Base-by-base conservation (phyloP, 2,329 filamentous ascomycete genomes). In the Cladophialophora bantiana region DNA sequence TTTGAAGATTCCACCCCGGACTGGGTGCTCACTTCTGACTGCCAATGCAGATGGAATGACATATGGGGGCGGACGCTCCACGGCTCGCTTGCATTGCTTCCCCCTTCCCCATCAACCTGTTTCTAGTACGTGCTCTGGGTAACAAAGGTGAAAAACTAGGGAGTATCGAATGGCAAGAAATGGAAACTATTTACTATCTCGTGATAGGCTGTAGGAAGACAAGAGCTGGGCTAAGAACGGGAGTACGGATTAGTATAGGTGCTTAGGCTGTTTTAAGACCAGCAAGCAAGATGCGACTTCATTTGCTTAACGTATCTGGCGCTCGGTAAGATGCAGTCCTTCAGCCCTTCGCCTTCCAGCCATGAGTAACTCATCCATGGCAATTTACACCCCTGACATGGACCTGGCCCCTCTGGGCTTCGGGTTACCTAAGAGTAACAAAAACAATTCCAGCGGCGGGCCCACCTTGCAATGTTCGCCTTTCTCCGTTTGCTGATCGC, bases 1-100 rank as follows among this genome's bases (percentile, higher is more conserved):
- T 3, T 1, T 3, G 36, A 40, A 40, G 15, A 10, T 40, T 12
- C 36, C 12, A 13, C 36, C 13, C 9, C 10, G 13, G 36, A 3
- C 36, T 38, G 5, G 12, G 35, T 58, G 55, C 36, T 45, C 18
- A 42, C 36, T 26, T 18, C 55, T 42, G 35, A 38, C 55, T 40
- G 55, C 34, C 34, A 58, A 42, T 20, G 35, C 55, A 2, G 13
- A 50, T 48, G 26, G 34, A 34, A 59, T 38, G 57, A 50, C 18
- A 4, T 31, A 26, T 45, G 7, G 10, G 35, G 18, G 35, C 54
- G 9, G 31, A 59, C n/a, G n/a, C 56, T 59, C 56, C 38, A 7
- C 7, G n/a, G 18, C 26, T 35, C 20, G 20, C 34, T 50, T n/a
- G 18, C 26, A 20, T 20, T 7, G 6, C 20, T 13, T 26, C 48